A percentile compares a stretch with the other conserved stretches of the same genome.
Evolutionary conservation across 2,329 filamentous ascomycete species (phyloP).

Genomic region (Penicillium sp.): DNA sequence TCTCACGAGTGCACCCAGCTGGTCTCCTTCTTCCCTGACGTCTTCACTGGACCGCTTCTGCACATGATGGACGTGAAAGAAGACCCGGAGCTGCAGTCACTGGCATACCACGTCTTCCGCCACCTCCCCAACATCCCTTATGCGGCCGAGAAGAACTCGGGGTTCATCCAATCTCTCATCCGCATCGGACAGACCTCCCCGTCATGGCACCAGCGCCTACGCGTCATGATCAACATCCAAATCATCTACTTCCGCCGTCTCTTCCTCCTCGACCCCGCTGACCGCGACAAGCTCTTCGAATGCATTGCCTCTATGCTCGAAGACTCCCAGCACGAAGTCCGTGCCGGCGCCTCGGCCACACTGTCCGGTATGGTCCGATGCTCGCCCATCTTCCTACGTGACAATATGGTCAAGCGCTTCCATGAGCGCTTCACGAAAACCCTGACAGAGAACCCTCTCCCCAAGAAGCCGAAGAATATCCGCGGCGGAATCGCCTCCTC

Average conservation of each 20-base stretch:
- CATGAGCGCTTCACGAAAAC: constrained; percentile 74
- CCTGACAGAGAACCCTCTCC: constrained; percentile 80
- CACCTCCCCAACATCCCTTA: constrained; percentile 95
- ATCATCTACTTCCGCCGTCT: constrained; percentile 96
- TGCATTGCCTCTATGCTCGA: constrained; percentile 95
- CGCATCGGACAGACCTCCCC: constrained; percentile 77
- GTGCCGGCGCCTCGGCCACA: constrained; percentile 85
- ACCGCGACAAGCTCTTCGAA: constrained; percentile 77
- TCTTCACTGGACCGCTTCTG: constrained; percentile 86
- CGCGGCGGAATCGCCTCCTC: constrained; percentile 38
- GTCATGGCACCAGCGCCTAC: constrained; percentile 92
- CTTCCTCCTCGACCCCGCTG: constrained; percentile 72
- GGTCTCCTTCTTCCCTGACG: constrained; percentile 81
- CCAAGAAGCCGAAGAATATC: constrained; percentile 56
- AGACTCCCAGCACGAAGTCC: constrained; percentile 88
- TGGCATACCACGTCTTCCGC: constrained; percentile 95
- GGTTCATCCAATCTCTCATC: constrained; percentile 81
- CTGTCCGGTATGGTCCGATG: constrained; percentile 97
- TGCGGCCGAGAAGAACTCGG: constrained; percentile 74
- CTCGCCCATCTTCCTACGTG: constrained; percentile 75
- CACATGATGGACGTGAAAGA: constrained; percentile 99
- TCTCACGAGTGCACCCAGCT: constrained; percentile 91
- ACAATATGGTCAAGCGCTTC: constrained; percentile 69
- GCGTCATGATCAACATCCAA: constrained; percentile 96
- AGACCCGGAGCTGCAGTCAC: constrained; percentile 87